These are phyloP conservation scores for Malassezia slooffiae DNA, from an alignment of 1,284 basidiomycete species.

Conservation along the genomic window DNA sequence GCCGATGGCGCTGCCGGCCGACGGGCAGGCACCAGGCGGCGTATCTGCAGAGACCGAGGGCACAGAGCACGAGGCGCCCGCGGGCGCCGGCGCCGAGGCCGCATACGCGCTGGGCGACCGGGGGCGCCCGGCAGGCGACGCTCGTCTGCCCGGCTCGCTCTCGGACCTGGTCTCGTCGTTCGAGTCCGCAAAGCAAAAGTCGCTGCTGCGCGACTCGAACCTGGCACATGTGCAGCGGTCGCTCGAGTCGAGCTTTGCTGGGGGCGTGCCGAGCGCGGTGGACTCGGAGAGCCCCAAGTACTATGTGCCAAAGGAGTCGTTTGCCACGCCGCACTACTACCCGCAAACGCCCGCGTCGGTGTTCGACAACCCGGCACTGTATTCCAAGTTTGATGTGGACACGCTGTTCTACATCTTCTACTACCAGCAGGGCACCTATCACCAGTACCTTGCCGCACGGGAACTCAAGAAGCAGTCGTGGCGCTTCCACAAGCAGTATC, in stretches of 20 bases:
- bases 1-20: constrained; percentile 10
- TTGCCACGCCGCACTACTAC: constrained; percentile 84
- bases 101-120: constrained; percentile 23
- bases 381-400: constrained; percentile 87
- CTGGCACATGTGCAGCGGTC: constrained; percentile 64
- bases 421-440: constrained; percentile 90
- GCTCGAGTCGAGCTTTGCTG: constrained; percentile 72
- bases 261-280: constrained; percentile 72
- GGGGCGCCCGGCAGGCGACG: constrained; percentile 31
- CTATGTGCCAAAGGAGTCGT: constrained; percentile 87
- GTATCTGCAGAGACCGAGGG: constrained; percentile 47
- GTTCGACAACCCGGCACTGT: constrained; percentile 73
- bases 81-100: constrained; percentile 25
- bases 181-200: constrained; percentile 84
- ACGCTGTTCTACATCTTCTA: constrained; percentile 99
- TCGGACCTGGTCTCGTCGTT: constrained; percentile 90
- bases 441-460: constrained; percentile 93
- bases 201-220: constrained; percentile 72
- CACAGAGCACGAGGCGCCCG: constrained; percentile 36
- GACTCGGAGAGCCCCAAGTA: constrained; percentile 65
- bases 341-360: constrained; percentile 74
- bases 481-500: constrained; percentile 98
- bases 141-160: constrained; percentile 60
- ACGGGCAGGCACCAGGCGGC: constrained; percentile 21
- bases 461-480: constrained; percentile 96